These are phyloP conservation scores for Aureobasidium sp. DNA, from an alignment of 2,329 filamentous ascomycete genomes.

Conservation along the genomic window DNA sequence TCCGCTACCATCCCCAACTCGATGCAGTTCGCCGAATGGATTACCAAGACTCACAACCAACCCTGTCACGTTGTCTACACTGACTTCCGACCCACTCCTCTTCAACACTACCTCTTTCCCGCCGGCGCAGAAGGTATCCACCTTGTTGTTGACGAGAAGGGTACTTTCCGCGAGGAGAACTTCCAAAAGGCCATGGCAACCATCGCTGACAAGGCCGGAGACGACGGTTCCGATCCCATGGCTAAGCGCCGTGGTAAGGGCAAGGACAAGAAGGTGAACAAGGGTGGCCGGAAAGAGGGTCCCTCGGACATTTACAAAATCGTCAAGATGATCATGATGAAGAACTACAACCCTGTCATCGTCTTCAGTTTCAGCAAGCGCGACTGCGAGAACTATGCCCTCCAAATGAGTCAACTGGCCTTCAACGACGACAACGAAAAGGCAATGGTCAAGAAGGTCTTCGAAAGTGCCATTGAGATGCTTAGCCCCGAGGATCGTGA, in stretches of 20 bases:
- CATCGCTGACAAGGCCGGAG: constrained; percentile 79
- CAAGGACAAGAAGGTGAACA: constrained; percentile 86
- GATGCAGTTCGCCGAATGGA: constrained; percentile 99
- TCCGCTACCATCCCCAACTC: constrained; percentile 98
- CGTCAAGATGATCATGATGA: constrained; percentile 96
- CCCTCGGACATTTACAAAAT: constrained; percentile 91
- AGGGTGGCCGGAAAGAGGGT: constrained; percentile 64
- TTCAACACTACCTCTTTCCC: constrained; percentile 98
- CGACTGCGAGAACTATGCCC: constrained; percentile 83
- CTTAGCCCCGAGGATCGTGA: constrained; percentile 84
- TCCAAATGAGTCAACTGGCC: constrained; percentile 75
- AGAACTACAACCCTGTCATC: constrained; percentile 95
- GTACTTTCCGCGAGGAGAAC: constrained; percentile 90
- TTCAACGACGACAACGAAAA: constrained; percentile 98
- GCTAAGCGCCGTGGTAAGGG: constrained; percentile 79
- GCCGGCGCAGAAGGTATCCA: constrained; percentile 87
- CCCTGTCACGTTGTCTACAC: constrained; percentile 99
- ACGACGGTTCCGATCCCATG: constrained; percentile 68
- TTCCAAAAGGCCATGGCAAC: constrained; percentile 93
- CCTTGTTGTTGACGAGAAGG: constrained; percentile 92
- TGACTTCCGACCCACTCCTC: constrained; percentile 89
- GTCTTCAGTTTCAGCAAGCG: constrained; percentile 99
- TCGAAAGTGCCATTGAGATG: constrained; percentile 84
- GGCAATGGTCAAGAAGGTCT: constrained; percentile 87
- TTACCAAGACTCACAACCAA: constrained; percentile 93